Percentiles rank a stretch among this genome's conserved stretches.
Conservation (phyloP, 768 basidiomycete species). For the Lyophyllum decastes region DNA sequence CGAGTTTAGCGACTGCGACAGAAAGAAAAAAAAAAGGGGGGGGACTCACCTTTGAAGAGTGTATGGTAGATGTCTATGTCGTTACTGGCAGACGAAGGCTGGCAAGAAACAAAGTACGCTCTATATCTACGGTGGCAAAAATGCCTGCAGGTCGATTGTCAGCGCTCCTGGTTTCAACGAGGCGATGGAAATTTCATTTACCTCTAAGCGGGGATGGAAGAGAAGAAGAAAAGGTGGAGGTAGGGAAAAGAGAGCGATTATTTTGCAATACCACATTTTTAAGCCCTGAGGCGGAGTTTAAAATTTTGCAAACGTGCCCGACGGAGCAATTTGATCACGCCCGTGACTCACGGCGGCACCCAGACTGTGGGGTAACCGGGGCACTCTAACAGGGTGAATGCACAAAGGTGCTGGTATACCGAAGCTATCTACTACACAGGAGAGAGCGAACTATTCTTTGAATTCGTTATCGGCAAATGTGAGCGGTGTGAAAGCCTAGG, state of each 20-base stretch:
- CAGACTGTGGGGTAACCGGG: slow-evolving; percentile 16
- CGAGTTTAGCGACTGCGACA: slow-evolving; percentile 6
- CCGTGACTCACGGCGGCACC: slow-evolving; percentile 21
- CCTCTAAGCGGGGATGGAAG: slow-evolving; percentile 43
- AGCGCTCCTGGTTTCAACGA: slow-evolving; percentile 11
- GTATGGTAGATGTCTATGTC: slow-evolving; percentile 37
- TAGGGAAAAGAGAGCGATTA: slow-evolving; percentile 29
- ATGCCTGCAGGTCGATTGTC: slow-evolving; percentile 28
- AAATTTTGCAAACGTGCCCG: slow-evolving; percentile 34
- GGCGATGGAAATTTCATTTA: slow-evolving; percentile 13
- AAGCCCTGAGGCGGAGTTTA: slow-evolving; percentile 38
- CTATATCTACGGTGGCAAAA: slow-evolving; percentile 49
- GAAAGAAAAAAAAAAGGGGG: background rate
- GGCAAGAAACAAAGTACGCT: slow-evolving; percentile 66
- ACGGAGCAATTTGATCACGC: slow-evolving; percentile 17
- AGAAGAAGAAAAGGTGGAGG: slow-evolving; percentile 36
- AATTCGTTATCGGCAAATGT: slow-evolving; percentile 44
- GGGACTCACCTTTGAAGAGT: slow-evolving; percentile 44
- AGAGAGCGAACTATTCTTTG: slow-evolving; percentile 31
- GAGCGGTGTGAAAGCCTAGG: slow-evolving; percentile 50
- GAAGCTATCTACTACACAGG: background rate
- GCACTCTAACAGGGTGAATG: background rate
- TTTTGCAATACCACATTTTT: slow-evolving; percentile 30
- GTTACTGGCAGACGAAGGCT: slow-evolving; percentile 50
- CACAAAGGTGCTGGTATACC: background rate